These are phyloP conservation scores for Priceomyces medius DNA, from an alignment of 805 yeast genomes.

Conservation along the genomic window DNA sequence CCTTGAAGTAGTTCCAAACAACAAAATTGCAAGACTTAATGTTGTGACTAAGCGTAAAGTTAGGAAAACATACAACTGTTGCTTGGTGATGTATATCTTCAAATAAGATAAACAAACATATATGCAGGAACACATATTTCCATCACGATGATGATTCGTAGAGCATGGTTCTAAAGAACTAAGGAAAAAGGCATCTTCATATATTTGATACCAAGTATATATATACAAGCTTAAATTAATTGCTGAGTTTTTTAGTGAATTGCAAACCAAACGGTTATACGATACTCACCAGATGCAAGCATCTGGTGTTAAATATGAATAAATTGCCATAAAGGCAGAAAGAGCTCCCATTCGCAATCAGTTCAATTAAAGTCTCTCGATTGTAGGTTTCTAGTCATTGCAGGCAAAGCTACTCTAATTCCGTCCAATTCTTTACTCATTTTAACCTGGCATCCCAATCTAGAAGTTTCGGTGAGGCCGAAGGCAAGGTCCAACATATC, in stretches of 20 bases:
- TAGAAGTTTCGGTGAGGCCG: conserved; percentile 93
- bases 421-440: conserved; percentile 94
- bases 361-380: conserved; percentile 65
- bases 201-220: background rate
- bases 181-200: background rate
- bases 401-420: conserved; percentile 89
- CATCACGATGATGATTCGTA: background rate
- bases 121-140: background rate
- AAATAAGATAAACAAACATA: conserved; percentile 1
- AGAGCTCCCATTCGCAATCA: background rate
- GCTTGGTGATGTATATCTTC: background rate
- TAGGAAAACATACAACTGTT: no score
- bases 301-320: background rate
- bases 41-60: no score
- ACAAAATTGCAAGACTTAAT: no score
- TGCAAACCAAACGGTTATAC: no score
- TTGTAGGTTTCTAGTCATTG: conserved; percentile 94
- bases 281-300: no score
- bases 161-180: background rate
- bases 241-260: no score
- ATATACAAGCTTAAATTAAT: conserved; percentile 1
- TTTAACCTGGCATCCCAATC: conserved; percentile 90
- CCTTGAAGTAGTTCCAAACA: no score
- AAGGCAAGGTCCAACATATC: conserved; percentile 98
- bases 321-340: background rate